phyloP scores from a whole-genome alignment of 202 grass and related monocot genomes.

The Elaeis oleifera region DNA sequence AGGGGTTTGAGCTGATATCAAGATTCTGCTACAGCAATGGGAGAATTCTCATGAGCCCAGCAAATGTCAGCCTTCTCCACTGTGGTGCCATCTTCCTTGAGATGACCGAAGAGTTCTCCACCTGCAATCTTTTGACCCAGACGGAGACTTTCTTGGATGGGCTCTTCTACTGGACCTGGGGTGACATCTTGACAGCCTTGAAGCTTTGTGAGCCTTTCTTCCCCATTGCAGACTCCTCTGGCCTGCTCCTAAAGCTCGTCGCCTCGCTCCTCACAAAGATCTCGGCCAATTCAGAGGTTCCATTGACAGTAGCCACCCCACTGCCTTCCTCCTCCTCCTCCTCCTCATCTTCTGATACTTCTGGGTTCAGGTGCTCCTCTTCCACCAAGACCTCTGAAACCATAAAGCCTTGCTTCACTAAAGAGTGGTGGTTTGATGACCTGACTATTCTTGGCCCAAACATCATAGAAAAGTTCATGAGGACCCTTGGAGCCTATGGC shows the following conservation, averaged over 20 bases:
- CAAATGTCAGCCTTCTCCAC: slow-evolving; percentile 53
- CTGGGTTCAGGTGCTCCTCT: slow-evolving; percentile 34
- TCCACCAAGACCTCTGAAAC: slow-evolving; percentile 52
- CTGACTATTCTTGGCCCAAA: slow-evolving; percentile 43
- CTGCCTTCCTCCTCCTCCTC: slow-evolving; percentile 50
- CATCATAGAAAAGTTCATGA: slow-evolving; percentile 60
- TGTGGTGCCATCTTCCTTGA: slow-evolving; percentile 59
- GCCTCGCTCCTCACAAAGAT: slow-evolving; percentile 66
- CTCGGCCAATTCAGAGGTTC: slow-evolving; percentile 37
- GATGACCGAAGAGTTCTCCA: slow-evolving; percentile 67
- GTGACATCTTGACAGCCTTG: slow-evolving; percentile 48
- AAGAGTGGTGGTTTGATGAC: slow-evolving; percentile 94
- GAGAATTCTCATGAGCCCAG: slow-evolving; percentile 39
- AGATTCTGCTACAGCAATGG: slow-evolving; percentile 85
- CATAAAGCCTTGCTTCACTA: slow-evolving; percentile 29
- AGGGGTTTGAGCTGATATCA: slow-evolving; percentile 61
- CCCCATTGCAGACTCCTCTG: slow-evolving; percentile 21
- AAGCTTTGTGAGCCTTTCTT: slow-evolving; percentile 51
- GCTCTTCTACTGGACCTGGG: slow-evolving; percentile 69
- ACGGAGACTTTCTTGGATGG: slow-evolving; percentile 64
- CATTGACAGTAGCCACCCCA: slow-evolving; percentile 18
- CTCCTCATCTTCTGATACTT: slow-evolving; percentile 56
- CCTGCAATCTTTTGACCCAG: slow-evolving; percentile 69
- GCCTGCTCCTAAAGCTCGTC: slow-evolving; percentile 51
- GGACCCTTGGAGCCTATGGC: slow-evolving; percentile 54